Conservation (phyloP, 306 rosid genomes). For the Cucurbita argyrosperma region DNA sequence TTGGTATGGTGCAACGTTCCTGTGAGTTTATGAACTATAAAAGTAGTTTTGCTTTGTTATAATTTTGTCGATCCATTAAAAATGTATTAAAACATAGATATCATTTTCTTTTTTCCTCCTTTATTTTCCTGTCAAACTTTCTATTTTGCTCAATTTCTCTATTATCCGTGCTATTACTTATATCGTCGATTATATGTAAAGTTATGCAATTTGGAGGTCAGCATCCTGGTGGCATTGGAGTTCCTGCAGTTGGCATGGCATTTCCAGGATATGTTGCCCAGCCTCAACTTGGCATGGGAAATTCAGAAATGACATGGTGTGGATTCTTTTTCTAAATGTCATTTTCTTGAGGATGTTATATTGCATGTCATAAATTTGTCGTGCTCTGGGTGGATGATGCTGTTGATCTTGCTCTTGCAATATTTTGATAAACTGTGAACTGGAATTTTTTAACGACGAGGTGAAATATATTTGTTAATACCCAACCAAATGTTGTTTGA, state of each 20-base stretch:
- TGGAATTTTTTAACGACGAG: neutral
- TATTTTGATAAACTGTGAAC: neutral
- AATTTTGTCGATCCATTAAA: neutral
- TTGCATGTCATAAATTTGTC: neutral
- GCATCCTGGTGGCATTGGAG: slow-evolving; percentile 95
- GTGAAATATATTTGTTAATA: neutral
- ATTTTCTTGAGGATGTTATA: neutral
- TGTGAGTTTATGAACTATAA: neutral
- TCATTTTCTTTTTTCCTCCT: neutral
- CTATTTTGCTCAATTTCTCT: neutral
- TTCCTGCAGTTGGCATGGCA: slow-evolving; percentile 99
- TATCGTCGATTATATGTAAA: slow-evolving; percentile 19
- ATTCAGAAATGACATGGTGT: slow-evolving; percentile 93
- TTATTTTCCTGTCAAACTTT: neutral
- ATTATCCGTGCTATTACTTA: neutral
- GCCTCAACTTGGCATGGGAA: slow-evolving; percentile 79
- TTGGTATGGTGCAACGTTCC: neutral
- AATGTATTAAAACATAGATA: neutral
- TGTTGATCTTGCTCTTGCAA: neutral
- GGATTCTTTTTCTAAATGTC: neutral
- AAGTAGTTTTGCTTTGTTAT: neutral
- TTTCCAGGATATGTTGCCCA: slow-evolving; percentile 94
- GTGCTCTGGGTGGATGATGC: neutral
- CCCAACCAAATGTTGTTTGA: neutral
- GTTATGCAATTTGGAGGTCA: slow-evolving; percentile 98